These are phyloP conservation scores for Dioszegia aurantiaca DNA, from an alignment of 768 basidiomycete species.

Conservation along the genomic window DNA sequence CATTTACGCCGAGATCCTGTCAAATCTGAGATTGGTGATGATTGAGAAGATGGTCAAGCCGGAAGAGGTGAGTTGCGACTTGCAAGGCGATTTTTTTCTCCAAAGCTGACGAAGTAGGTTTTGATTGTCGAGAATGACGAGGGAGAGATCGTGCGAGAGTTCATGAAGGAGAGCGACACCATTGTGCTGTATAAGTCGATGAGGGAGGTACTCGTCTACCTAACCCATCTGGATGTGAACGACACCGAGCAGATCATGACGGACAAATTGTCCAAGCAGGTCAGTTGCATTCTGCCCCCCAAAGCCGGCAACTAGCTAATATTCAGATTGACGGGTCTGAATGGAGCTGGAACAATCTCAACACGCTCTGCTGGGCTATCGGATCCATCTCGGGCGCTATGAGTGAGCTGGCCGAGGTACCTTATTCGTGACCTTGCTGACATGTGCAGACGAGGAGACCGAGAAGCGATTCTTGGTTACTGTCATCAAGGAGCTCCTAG, in stretches of 20 bases:
- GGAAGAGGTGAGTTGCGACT: conserved; percentile 69
- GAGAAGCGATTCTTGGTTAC: conserved; percentile 99
- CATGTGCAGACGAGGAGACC: conserved; percentile 82
- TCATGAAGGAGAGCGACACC: conserved; percentile 96
- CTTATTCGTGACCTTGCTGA: no score
- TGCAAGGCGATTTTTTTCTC: no score
- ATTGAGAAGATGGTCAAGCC: conserved; percentile 99
- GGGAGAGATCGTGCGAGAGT: conserved; percentile 97
- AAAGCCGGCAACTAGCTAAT: conserved; percentile 18
- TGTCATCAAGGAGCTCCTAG: conserved; percentile 97
- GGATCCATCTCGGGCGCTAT: conserved; percentile 98
- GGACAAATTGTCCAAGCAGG: conserved; percentile 95
- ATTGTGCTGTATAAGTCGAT: conserved; percentile 98
- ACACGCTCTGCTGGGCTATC: conserved; percentile 99
- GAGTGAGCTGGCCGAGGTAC: conserved; percentile 69
- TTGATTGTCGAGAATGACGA: conserved; percentile 99
- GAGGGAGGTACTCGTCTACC: conserved; percentile 94
- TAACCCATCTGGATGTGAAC: conserved; percentile 91
- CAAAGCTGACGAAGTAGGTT: conserved; percentile 61
- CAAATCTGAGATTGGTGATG: conserved; percentile 88
- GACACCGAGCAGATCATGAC: conserved; percentile 97
- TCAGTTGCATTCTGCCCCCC: conserved; percentile 28
- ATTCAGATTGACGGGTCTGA: conserved; percentile 76
- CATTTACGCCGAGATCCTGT: conserved; percentile 91
- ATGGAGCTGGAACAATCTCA: conserved; percentile 99